Conservation (phyloP, 108 stramenopile genomes). For the Cylindrotheca fusiformis region DNA sequence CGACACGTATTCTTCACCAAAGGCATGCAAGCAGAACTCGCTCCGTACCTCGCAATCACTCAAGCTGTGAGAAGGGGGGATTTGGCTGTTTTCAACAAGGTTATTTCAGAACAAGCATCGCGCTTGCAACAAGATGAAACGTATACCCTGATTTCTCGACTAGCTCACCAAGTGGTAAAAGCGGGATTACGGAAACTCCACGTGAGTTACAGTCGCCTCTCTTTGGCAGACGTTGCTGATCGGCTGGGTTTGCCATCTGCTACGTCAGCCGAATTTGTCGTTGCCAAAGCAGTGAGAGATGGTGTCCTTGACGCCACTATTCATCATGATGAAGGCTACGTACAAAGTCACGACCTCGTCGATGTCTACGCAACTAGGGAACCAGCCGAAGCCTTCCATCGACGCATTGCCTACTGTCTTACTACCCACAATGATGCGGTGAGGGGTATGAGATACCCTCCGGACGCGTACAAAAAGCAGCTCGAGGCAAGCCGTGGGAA, state of each 20-base stretch:
- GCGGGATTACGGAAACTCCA: slow-evolving; percentile 95
- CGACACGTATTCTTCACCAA: slow-evolving; percentile 84
- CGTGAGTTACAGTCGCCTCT: slow-evolving; percentile 84
- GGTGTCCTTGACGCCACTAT: slow-evolving; percentile 99
- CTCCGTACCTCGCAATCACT: slow-evolving; percentile 91
- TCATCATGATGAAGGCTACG: slow-evolving; percentile 90
- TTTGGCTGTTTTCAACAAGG: slow-evolving; percentile 80
- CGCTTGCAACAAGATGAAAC: slow-evolving; percentile 84
- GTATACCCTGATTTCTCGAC: slow-evolving; percentile 89
- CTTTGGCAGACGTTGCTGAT: slow-evolving; percentile 90
- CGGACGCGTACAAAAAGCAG: slow-evolving; percentile 93
- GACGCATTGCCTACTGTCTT: slow-evolving; percentile 96
- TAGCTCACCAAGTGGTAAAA: slow-evolving; percentile 97
- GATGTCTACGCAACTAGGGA: slow-evolving; percentile 97
- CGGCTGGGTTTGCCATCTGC: slow-evolving; percentile 84
- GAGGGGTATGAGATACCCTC: slow-evolving; percentile 94
- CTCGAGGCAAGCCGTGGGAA: slow-evolving; percentile 80
- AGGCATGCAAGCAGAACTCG: slow-evolving; percentile 76
- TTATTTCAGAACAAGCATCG: slow-evolving; percentile 63
- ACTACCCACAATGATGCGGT: slow-evolving; percentile 99
- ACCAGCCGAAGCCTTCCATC: slow-evolving; percentile 97
- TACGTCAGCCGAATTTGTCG: slow-evolving; percentile 92
- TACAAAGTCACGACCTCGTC: slow-evolving; percentile 89
- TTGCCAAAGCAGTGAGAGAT: slow-evolving; percentile 97
- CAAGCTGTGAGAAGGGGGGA: slow-evolving; percentile 96